A percentile compares a stretch with the other conserved stretches of the same genome.
Evolutionary conservation across 2,329 filamentous ascomycete genomes (phyloP).

Genomic region (Epicoccum sorghinum): DNA sequence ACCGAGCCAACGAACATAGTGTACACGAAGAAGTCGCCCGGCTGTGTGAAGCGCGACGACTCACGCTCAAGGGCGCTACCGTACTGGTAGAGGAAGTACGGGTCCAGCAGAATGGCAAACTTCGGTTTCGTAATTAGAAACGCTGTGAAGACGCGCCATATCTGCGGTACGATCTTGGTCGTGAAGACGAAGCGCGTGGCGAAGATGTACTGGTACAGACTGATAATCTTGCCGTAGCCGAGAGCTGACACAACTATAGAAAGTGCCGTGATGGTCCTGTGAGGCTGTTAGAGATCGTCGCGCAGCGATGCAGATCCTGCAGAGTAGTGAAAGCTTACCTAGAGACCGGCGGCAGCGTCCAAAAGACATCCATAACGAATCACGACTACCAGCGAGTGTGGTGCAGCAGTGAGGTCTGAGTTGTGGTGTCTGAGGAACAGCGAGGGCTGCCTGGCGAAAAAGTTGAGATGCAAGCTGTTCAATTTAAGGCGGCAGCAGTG

Average conservation of each 20-base stretch:
- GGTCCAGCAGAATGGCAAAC: conserved; percentile 70
- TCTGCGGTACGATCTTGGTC: conserved; percentile 58
- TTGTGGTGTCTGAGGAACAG: conserved; percentile 39
- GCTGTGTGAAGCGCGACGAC: conserved; percentile 73
- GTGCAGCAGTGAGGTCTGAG: conserved; percentile 23
- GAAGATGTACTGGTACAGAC: conserved; percentile 61
- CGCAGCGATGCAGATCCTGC: not conserved
- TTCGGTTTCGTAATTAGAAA: conserved; percentile 64
- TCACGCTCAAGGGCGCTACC: conserved; percentile 73
- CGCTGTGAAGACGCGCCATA: conserved; percentile 65
- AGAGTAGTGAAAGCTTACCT: conserved; percentile 56
- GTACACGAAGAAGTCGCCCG: conserved; percentile 83
- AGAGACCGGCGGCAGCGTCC: conserved; percentile 69
- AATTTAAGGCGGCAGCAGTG: conserved; percentile 20
- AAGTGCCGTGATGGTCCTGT: conserved; percentile 70
- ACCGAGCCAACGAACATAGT: conserved; percentile 72
- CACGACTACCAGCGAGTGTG: conserved; percentile 28
- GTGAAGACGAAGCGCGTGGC: conserved; percentile 60
- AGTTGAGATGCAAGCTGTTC: conserved; percentile 28
- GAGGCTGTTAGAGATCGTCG: conserved; percentile 53
- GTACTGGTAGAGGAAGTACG: conserved; percentile 81
- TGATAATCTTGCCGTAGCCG: conserved; percentile 64
- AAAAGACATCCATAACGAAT: conserved; percentile 64
- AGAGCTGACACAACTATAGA: conserved; percentile 68
- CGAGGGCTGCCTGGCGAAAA: conserved; percentile 40